phyloP scores from a whole-genome alignment of 306 rosid species.

The Cicer cuneatum region DNA sequence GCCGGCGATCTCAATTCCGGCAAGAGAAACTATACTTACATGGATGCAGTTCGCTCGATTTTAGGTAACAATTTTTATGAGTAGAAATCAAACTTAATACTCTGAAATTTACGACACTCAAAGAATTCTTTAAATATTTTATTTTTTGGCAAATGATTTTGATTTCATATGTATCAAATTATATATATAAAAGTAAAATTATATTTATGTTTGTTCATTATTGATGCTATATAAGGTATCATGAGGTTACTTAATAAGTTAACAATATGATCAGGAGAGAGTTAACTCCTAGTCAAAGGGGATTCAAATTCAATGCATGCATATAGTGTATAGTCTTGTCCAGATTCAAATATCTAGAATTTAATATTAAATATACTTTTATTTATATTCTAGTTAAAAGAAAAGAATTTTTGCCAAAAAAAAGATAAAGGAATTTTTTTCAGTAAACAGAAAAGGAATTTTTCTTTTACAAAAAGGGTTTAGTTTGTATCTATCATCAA shows the following conservation, averaged over 20 bases:
- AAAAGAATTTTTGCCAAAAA: neutral
- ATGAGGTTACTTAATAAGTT: neutral
- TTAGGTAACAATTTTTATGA: slow-evolving; percentile 46
- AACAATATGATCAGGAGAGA: neutral
- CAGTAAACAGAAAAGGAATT: neutral
- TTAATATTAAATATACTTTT: neutral
- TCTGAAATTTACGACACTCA: too few relatives aligned
- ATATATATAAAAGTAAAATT: too few relatives aligned
- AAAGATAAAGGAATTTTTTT: too few relatives aligned
- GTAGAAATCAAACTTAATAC: too few relatives aligned
- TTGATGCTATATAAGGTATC: neutral
- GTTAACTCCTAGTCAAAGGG: neutral
- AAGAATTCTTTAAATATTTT: neutral
- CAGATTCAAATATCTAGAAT: neutral
- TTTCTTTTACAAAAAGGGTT: neutral
- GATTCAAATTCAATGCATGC: neutral
- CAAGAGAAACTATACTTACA: slow-evolving; percentile 62
- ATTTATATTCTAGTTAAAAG: neutral
- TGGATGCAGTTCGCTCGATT: slow-evolving; percentile 66
- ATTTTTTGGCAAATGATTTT: neutral
- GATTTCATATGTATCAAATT: too few relatives aligned
- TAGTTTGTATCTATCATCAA: neutral
- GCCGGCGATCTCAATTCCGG: slow-evolving; percentile 49
- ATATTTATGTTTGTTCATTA: neutral
- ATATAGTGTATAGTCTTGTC: neutral